Base-by-base conservation (phyloP, 1,139 yeast species). In the Tardiomyces digboiensis region DNA sequence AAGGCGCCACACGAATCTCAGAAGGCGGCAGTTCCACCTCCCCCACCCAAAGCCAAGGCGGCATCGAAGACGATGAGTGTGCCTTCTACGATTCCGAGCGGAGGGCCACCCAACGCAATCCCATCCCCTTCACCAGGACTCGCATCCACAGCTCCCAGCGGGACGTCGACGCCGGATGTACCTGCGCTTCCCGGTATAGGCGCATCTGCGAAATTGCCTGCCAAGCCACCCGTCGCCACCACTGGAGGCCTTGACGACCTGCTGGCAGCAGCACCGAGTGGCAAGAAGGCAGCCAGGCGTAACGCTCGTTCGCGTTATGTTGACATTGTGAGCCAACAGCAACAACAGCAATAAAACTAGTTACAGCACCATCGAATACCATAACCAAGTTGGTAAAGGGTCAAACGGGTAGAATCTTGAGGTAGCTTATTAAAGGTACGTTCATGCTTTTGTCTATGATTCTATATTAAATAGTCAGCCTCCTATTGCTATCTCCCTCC, bases 301-400 rank as follows among this genome's bases (percentile, higher is more conserved):
- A 84, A 82, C n/a, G 78, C 79, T 3, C 74, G 84, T 46, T 74
- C 80, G 61, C 78, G 84, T 3, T 86, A 86, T 60, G 89, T 85
- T 38, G 88, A 84, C 59, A 87, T 86, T 7, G 74, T 85, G 79
- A 78, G 72, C 49, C 67, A 65, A 50, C 60, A 53, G 50, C 45
- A 44, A 39, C 21, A 29, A 21, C n/a, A 22, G 21, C 23, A 13
- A 12, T 40, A 13, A 5, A 12, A 2, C 10, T n/a, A 10, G n/a
- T 37, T 37, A 37, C 39, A 8, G 41, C 38, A 33, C 18, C 19
- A 33, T 36, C 23, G 7, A 21, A 21, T 14, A 38, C 21, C 21
- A 38, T 16, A 21, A 12, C 16, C 7, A 3, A 13, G 13, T 6
- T 6, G 38, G 13, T n/a, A n/a, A n/a, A n/a, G n/a, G n/a, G n/a